phyloP scores from a whole-genome alignment of 2,329 filamentous ascomycete species.

The Colletotrichum spinosum region DNA sequence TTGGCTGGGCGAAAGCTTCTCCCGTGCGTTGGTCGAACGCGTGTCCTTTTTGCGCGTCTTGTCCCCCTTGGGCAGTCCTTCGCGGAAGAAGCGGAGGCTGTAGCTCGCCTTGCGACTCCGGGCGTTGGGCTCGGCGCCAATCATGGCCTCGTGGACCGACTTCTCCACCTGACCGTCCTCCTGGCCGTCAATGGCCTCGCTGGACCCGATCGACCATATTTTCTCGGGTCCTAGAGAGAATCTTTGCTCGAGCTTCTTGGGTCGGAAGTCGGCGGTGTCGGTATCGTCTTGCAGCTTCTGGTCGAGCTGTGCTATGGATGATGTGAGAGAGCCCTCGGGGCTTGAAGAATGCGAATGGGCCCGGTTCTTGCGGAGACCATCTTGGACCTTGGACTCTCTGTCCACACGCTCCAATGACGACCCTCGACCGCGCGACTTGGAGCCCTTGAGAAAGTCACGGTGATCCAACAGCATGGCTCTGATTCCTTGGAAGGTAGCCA shows the following conservation, averaged over 20 bases:
- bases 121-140: conserved; percentile 70
- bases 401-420: conserved; percentile 50
- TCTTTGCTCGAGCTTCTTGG: conserved; percentile 56
- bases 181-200: conserved; percentile 56
- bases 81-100: conserved; percentile 75
- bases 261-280: conserved; percentile 43
- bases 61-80: conserved; percentile 70
- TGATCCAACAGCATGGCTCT: conserved; percentile 52
- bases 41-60: conserved; percentile 65
- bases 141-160: conserved; percentile 71
- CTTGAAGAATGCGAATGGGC: conserved; percentile 40
- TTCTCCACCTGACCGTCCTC: conserved; percentile 71
- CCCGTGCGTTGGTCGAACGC: conserved; percentile 48
- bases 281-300: conserved; percentile 39
- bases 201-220: conserved; percentile 72
- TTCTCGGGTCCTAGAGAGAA: conserved; percentile 64
- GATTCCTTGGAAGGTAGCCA: conserved; percentile 47
- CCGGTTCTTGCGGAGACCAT: conserved; percentile 36
- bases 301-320: conserved; percentile 36
- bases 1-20: conserved; percentile 53
- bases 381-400: conserved; percentile 44
- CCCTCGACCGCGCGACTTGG: conserved; percentile 40
- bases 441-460: conserved; percentile 45
- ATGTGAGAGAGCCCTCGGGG: conserved; percentile 43
- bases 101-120: conserved; percentile 77